A percentile compares a stretch with the other conserved stretches of the same genome.
These are phyloP conservation scores for Cystobasidium tubakii DNA, from an alignment of 768 basidiomycete genomes.

Conservation along the genomic window DNA sequence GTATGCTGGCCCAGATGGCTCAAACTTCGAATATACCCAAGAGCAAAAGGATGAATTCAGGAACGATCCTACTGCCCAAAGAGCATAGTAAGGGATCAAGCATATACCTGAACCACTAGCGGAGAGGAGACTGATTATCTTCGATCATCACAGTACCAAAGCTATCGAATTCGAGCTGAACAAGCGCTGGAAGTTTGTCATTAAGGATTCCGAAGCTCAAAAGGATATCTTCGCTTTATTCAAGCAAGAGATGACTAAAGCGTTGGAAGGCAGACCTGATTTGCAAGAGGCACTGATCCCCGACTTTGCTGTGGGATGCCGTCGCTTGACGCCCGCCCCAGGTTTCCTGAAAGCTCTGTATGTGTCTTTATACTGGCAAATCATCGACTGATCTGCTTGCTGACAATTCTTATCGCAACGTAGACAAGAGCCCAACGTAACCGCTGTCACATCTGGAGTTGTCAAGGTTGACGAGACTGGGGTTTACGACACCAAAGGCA, in stretches of 20 bases:
- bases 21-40: constrained; percentile 41
- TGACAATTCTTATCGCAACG: neutral
- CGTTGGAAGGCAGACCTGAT: constrained; percentile 23
- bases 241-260: constrained; percentile 22
- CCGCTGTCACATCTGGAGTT: constrained; percentile 29
- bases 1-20: constrained; percentile 40
- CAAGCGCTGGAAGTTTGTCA: constrained; percentile 34
- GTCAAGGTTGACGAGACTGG: constrained; percentile 39
- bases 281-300: constrained; percentile 18
- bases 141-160: neutral
- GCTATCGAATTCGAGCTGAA: constrained; percentile 35
- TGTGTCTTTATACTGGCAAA: neutral
- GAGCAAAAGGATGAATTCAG: constrained; percentile 38
- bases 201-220: constrained; percentile 27
- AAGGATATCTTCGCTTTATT: constrained; percentile 30
- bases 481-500: constrained; percentile 35
- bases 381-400: neutral
- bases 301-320: constrained; percentile 37
- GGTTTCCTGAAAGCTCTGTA: constrained; percentile 37
- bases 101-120: neutral
- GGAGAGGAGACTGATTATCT: neutral
- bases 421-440: constrained; percentile 31
- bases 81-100: neutral
- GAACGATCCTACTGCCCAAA: constrained; percentile 18
- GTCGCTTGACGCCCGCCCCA: constrained; percentile 34